Conservation (phyloP, 1,284 basidiomycete species). For the Coniferiporia sulphurascens region DNA sequence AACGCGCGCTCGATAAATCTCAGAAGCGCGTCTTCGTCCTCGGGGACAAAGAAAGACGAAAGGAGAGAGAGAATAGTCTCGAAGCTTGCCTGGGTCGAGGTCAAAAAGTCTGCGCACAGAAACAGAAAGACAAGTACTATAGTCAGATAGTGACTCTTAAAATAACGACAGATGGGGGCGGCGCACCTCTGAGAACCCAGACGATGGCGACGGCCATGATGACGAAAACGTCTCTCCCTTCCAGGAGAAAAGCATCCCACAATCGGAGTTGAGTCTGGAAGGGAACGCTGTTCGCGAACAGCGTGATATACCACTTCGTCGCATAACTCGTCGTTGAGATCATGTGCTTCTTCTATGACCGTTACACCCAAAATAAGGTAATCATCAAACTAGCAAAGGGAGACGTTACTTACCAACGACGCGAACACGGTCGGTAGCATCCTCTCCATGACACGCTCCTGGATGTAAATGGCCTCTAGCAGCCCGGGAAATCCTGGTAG, state of each 20-base stretch:
- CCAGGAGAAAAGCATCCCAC: constrained; percentile 91
- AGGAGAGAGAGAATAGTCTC: constrained; percentile 86
- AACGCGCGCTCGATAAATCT: constrained; percentile 77
- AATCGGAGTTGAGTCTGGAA: constrained; percentile 92
- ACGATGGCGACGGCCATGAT: constrained; percentile 83
- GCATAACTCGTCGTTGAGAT: constrained; percentile 93
- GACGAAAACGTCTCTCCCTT: constrained; percentile 87
- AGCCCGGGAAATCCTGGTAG: constrained; percentile 94
- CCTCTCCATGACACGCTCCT: constrained; percentile 80
- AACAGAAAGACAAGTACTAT: not conserved
- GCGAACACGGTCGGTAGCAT: constrained; percentile 87
- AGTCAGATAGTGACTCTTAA: no score
- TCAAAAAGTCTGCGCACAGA: constrained; percentile 60
- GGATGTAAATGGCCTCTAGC: constrained; percentile 90
- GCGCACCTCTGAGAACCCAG: constrained; percentile 80
- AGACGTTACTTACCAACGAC: constrained; percentile 55
- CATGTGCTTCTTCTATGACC: constrained; percentile 64
- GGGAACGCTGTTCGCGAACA: constrained; percentile 94
- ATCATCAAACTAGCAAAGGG: not conserved
- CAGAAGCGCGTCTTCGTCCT: constrained; percentile 79
- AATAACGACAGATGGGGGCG: not conserved
- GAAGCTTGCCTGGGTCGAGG: constrained; percentile 74
- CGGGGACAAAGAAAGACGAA: constrained; percentile 88
- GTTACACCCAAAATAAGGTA: not conserved
- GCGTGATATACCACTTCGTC: constrained; percentile 99